Conservation (phyloP, 1,139 yeast genomes). For the Taphrina deformans region DNA sequence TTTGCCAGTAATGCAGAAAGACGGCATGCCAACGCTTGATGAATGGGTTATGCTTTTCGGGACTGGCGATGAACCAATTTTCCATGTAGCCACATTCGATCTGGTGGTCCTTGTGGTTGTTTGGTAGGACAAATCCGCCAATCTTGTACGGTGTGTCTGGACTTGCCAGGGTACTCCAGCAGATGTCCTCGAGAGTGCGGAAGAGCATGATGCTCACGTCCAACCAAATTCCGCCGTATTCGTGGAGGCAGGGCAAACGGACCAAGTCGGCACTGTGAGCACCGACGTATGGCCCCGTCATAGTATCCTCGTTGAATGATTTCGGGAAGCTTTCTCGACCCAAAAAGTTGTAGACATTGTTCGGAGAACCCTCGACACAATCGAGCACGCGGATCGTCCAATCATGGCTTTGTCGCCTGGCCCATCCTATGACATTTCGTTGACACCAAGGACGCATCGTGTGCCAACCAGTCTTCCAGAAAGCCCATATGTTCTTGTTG, state of each 20-base stretch:
- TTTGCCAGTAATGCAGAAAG: constrained; percentile 11
- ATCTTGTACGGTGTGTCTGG: not conserved
- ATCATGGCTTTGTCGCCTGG: not conserved
- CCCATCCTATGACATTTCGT: constrained; percentile 14
- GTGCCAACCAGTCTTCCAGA: constrained; percentile 11
- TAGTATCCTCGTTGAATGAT: constrained; percentile 4
- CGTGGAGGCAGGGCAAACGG: constrained; percentile 8
- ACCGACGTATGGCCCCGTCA: constrained; percentile 12
- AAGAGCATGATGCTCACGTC: constrained; percentile 26
- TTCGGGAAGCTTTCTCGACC: not conserved
- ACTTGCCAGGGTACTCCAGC: not conserved
- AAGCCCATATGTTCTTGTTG: constrained; percentile 8
- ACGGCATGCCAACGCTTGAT: constrained; percentile 13
- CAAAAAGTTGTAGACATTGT: constrained; percentile 4
- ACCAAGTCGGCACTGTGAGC: constrained; percentile 22
- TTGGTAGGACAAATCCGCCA: constrained; percentile 16
- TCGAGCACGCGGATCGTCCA: constrained; percentile 19
- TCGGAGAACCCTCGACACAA: constrained; percentile 8
- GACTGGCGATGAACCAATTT: constrained; percentile 15
- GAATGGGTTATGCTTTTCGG: not conserved
- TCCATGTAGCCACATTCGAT: constrained; percentile 15
- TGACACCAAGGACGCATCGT: constrained; percentile 10
- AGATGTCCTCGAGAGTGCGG: constrained; percentile 6
- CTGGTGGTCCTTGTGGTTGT: constrained; percentile 3
- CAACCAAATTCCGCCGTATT: constrained; percentile 19